Conservation (phyloP, 139 green algal genomes). For the Picochlorum sp. region DNA sequence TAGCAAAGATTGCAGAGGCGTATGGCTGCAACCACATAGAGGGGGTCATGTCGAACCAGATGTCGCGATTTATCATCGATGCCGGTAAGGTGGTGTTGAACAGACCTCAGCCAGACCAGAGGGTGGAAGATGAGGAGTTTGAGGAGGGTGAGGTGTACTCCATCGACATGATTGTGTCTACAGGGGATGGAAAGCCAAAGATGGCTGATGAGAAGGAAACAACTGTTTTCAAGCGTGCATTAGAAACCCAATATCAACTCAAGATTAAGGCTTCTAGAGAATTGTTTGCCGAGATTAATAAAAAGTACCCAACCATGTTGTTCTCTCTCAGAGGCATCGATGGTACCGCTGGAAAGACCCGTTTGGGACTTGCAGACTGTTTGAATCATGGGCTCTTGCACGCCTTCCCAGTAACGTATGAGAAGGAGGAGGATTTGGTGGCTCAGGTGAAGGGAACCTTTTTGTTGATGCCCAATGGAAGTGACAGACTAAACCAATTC, state of each 20-base stretch:
- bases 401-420: slow-evolving; percentile 92
- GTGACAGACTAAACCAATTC: slow-evolving; percentile 64
- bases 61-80: slow-evolving; percentile 97
- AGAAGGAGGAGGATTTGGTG: slow-evolving; percentile 57
- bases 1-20: slow-evolving; percentile 71
- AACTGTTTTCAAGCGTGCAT: slow-evolving; percentile 92
- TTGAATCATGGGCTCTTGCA: slow-evolving; percentile 87
- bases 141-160: slow-evolving; percentile 95
- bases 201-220: slow-evolving; percentile 90
- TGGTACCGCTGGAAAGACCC: slow-evolving; percentile 18
- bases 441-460: slow-evolving; percentile 89
- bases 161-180: slow-evolving; percentile 90
- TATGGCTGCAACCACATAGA: slow-evolving; percentile 89
- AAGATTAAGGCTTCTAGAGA: slow-evolving; percentile 76
- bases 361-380: slow-evolving; percentile 87
- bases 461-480: slow-evolving; percentile 93
- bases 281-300: slow-evolving; percentile 78
- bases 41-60: slow-evolving; percentile 86
- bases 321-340: slow-evolving; percentile 73
- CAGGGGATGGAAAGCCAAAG: slow-evolving; percentile 69
- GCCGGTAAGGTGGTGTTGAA: slow-evolving; percentile 94
- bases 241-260: slow-evolving; percentile 86
- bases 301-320: slow-evolving; percentile 81
- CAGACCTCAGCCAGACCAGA: slow-evolving; percentile 66
- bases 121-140: slow-evolving; percentile 86